Base-by-base conservation (phyloP, 331 rosid species). In the Quercus lobata region DNA sequence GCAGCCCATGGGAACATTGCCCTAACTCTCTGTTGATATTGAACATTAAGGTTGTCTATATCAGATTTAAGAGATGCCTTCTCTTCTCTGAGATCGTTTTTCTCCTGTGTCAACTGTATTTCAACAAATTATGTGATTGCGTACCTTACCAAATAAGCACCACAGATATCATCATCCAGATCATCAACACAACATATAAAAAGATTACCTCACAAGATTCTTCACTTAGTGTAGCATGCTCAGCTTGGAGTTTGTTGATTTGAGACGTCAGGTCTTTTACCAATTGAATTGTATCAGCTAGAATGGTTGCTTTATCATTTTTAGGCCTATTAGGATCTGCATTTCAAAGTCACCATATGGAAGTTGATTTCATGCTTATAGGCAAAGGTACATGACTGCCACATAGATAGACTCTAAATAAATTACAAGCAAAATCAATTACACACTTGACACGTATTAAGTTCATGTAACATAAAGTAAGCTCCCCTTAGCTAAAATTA, bases 301-400 rank as follows among this genome's bases (percentile, higher is more conserved):
- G 66, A 87, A 94, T 87, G 84, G 97, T 89, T 85, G 94, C 92
- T 82, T 92, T 94, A 84, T 94, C 98, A 83, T 92, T 94, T 81
- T 89, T 94, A 44, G 98, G 98, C 82, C 97, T 88, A 72, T 88
- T 96, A 41, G 98, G 97, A 79, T 94, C 98, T 94, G 94, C 86
- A 86, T 71, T 77, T 83, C 58, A 86, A 71, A 70, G 63, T 71
- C 78, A 80, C 61, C 86, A 55, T 25, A 32, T 27, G 52, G 24
- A 58, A 73, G 71, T 71, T 32, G 14, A 53, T 75, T 75, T 69
- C 76, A 61, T 34, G 61, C 57, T 80, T 74, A 72, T 4, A 24
- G 72, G 25, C 29, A 68, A 66, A 19, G 52, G 16, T 19, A 27
- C 81, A 75, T 75, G 75, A 76, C 62, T 53, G 69, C 60, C 68